phyloP scores from a whole-genome alignment of 306 rosid species.

The Senna siamea region DNA sequence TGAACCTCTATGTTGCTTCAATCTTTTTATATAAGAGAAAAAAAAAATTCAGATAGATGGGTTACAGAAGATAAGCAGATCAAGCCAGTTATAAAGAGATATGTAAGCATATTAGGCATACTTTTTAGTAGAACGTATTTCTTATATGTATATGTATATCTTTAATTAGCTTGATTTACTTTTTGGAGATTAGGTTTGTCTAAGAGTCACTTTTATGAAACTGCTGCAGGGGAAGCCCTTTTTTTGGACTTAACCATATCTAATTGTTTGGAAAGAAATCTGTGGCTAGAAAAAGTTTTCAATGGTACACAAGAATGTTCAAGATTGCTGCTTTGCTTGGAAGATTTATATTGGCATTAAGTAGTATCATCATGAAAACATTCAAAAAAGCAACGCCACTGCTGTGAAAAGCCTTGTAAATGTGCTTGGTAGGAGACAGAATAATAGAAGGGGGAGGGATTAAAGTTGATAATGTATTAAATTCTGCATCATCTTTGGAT shows the following conservation, averaged over 20 bases:
- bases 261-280: background rate
- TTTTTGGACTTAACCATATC: background rate
- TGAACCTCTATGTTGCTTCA: slow-evolving; percentile 31
- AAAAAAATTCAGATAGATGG: background rate
- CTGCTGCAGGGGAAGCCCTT: too few relatives aligned
- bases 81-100: too few relatives aligned
- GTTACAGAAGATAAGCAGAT: background rate
- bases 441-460: slow-evolving; percentile 20
- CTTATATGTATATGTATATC: too few relatives aligned
- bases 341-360: slow-evolving; percentile 11
- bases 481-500: background rate
- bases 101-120: too few relatives aligned
- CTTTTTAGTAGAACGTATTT: too few relatives aligned
- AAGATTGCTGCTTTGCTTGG: background rate
- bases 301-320: slow-evolving; percentile 1
- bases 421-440: slow-evolving; percentile 18
- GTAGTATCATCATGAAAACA: slow-evolving; percentile 18
- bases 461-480: background rate
- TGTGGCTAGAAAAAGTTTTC: slow-evolving; percentile 22
- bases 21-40: background rate
- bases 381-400: slow-evolving; percentile 10
- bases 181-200: too few relatives aligned
- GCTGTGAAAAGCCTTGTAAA: slow-evolving; percentile 1
- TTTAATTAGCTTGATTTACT: too few relatives aligned
- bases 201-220: too few relatives aligned